Conservation (phyloP, 2,329 filamentous ascomycete species). For the Arthrobotrys entomopaga region DNA sequence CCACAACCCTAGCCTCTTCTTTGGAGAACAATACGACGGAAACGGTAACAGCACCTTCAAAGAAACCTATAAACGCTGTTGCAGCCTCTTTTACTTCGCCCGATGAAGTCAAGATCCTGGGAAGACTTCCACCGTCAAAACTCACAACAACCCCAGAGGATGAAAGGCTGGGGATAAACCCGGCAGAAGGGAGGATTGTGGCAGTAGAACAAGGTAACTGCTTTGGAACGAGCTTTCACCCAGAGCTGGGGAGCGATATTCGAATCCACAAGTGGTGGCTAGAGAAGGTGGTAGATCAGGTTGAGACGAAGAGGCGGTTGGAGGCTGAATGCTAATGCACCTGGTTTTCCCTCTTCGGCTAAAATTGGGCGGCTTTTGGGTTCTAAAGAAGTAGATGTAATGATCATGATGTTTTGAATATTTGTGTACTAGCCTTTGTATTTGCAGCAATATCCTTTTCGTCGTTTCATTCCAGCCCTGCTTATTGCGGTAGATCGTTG, state of each 20-base stretch:
- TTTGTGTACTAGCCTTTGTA: too few species aligned
- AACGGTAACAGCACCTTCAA: slow-evolving; percentile 59
- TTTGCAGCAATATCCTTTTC: too few species aligned
- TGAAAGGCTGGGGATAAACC: slow-evolving; percentile 58
- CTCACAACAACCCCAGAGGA: slow-evolving; percentile 56
- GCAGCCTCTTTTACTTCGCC: slow-evolving; percentile 63
- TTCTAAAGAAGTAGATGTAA: too few species aligned
- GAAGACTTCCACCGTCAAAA: slow-evolving; percentile 35
- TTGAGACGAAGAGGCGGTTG: slow-evolving; percentile 57
- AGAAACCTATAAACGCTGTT: slow-evolving; percentile 58
- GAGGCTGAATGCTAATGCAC: slow-evolving; percentile 29
- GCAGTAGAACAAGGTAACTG: slow-evolving; percentile 91
- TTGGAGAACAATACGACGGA: slow-evolving; percentile 62
- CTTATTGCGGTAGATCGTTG: too few species aligned
- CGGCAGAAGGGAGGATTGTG: slow-evolving; percentile 74
- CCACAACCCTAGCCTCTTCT: slow-evolving; percentile 64
- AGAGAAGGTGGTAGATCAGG: slow-evolving; percentile 70
- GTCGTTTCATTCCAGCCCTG: too few species aligned
- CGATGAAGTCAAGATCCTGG: slow-evolving; percentile 61
- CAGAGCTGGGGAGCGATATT: slow-evolving; percentile 86
- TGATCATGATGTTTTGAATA: too few species aligned
- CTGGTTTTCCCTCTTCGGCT: too few species aligned
- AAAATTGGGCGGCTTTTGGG: too few species aligned
- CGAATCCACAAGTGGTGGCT: slow-evolving; percentile 97
- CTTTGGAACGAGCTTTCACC: slow-evolving; percentile 94